A percentile compares a stretch with the other conserved stretches of the same genome.
Evolutionary conservation across 345 rosid species (phyloP).

Genomic region (Odontarrhena argentea): DNA sequence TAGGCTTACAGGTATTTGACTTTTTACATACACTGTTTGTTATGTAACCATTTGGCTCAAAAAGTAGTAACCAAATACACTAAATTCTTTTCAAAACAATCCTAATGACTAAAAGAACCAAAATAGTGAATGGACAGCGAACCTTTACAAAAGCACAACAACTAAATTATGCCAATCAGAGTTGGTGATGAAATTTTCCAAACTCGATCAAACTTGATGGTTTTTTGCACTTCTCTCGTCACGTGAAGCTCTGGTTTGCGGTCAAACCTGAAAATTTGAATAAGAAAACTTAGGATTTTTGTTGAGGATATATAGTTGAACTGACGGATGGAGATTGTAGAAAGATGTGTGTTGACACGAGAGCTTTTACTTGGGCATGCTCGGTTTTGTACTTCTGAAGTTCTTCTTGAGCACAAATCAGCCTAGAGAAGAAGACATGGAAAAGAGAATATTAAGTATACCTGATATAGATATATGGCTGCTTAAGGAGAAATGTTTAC

Average conservation of each 20-base stretch:
- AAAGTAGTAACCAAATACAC: neutral
- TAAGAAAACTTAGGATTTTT: neutral
- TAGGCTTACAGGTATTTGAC: neutral
- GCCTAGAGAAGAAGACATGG: too few species aligned
- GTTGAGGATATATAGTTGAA: neutral
- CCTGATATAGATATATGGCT: conserved; percentile 4
- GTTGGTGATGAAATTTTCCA: neutral
- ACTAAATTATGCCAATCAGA: neutral
- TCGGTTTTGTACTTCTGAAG: conserved; percentile 20
- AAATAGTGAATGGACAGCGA: neutral
- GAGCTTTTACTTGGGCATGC: conserved; percentile 5
- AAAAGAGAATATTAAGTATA: too few species aligned
- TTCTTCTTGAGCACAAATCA: conserved; percentile 10
- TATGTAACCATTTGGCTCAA: neutral
- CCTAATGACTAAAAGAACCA: neutral
- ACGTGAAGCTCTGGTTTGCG: neutral
- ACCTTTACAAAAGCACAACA: neutral
- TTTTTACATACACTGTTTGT: neutral
- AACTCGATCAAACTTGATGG: neutral
- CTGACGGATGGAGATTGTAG: neutral
- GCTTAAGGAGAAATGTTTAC: conserved; percentile 8
- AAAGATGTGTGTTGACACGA: neutral
- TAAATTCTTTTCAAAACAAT: neutral
- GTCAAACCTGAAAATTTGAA: conserved; percentile 2
- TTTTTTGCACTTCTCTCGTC: neutral